Evolutionary conservation across 768 basidiomycete species (phyloP).

Genomic region (Neoboletus magnificus): DNA sequence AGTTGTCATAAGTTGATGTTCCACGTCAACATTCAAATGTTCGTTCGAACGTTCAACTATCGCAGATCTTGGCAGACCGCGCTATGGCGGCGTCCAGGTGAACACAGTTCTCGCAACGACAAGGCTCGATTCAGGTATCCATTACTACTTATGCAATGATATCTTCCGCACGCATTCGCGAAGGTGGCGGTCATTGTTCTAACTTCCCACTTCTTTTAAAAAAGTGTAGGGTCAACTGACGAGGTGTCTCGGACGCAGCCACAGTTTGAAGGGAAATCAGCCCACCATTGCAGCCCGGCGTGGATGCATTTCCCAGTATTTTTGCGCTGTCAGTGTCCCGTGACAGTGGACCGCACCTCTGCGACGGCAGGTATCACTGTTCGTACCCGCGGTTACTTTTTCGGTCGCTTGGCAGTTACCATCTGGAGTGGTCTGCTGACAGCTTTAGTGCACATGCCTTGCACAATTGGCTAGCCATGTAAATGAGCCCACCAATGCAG

Average conservation of each 20-base stretch:
- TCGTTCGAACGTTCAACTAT: conserved; percentile 3
- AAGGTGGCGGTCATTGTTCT: conserved; percentile 12
- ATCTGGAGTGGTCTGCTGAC: not conserved
- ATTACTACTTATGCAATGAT: not conserved
- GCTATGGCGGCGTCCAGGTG: conserved; percentile 1
- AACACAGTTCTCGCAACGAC: not conserved
- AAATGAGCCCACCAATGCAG: not conserved
- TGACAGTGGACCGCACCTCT: not conserved
- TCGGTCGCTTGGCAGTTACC: not conserved
- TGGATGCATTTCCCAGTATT: not conserved
- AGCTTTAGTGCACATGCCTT: not conserved
- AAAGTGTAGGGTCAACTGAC: not conserved
- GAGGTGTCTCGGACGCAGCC: not conserved
- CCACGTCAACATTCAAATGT: not conserved
- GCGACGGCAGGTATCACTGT: not conserved
- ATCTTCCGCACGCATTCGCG: conserved; percentile 4
- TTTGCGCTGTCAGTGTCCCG: conserved; percentile 3
- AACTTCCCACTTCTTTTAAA: conserved; percentile 1
- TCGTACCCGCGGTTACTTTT: not conserved
- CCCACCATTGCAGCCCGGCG: not conserved
- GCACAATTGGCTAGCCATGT: not conserved
- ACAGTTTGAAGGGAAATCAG: not conserved
- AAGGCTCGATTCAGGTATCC: not conserved
- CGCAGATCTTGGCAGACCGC: conserved; percentile 3
- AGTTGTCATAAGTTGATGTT: conserved; percentile 1